Percentiles rank a stretch among this genome's conserved stretches.
Conservation (phyloP, 2,329 filamentous ascomycete species). For the Xylariaceae sp. region DNA sequence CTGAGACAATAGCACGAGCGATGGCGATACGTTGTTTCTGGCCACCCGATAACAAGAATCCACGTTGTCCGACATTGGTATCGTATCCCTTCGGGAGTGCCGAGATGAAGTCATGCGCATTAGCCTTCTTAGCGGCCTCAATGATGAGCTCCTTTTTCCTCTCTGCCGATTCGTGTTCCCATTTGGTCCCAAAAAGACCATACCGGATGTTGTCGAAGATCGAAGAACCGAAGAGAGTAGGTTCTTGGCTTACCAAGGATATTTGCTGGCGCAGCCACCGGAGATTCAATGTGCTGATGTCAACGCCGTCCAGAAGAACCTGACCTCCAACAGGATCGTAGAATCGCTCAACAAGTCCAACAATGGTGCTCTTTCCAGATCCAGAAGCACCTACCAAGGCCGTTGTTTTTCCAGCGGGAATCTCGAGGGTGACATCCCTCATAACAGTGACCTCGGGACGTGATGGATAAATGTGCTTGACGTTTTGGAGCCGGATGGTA, state of each 20-base stretch:
- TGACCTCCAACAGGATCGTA: constrained; percentile 82
- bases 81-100: constrained; percentile 83
- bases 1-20: constrained; percentile 81
- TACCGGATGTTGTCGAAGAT: constrained; percentile 90
- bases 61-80: constrained; percentile 92
- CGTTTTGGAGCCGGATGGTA: constrained; percentile 71
- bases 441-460: constrained; percentile 87
- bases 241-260: constrained; percentile 88
- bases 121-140: constrained; percentile 82
- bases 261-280: constrained; percentile 91
- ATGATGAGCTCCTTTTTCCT: constrained; percentile 67
- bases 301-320: constrained; percentile 76
- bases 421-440: constrained; percentile 71
- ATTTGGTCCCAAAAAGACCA: constrained; percentile 79
- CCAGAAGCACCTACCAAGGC: constrained; percentile 92
- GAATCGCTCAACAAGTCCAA: constrained; percentile 89
- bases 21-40: constrained; percentile 98
- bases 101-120: constrained; percentile 88
- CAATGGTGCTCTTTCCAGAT: constrained; percentile 90
- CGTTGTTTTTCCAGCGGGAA: constrained; percentile 87
- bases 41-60: constrained; percentile 86
- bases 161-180: constrained; percentile 65
- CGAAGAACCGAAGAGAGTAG: constrained; percentile 81
- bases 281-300: constrained; percentile 78
- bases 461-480: constrained; percentile 94